Evolutionary conservation across 768 basidiomycete species (phyloP).

Genomic region (Phallus indusiatus): DNA sequence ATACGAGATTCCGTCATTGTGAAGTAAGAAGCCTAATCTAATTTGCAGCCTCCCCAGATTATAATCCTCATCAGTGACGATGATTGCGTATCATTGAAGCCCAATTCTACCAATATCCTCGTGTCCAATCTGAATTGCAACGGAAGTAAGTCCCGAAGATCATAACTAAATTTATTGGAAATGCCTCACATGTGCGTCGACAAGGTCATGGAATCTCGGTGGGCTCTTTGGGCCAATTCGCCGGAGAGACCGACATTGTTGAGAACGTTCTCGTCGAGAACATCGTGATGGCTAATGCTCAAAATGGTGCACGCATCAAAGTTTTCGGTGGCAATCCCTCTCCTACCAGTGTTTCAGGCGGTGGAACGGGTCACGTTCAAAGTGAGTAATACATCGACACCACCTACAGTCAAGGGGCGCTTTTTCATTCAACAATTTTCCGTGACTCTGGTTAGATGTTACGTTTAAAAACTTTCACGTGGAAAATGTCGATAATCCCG

Average conservation of each 20-base stretch:
- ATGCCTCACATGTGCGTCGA: too few relatives aligned
- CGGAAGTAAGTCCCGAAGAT: slow-evolving; percentile 20
- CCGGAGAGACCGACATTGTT: slow-evolving; percentile 43
- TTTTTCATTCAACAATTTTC: neutral
- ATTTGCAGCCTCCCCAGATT: neutral
- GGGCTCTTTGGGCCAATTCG: slow-evolving; percentile 48
- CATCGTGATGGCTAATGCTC: slow-evolving; percentile 49
- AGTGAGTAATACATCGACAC: slow-evolving; percentile 15
- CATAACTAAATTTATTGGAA: too few relatives aligned
- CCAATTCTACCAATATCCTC: slow-evolving; percentile 46
- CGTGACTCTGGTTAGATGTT: too few relatives aligned
- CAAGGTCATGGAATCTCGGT: slow-evolving; percentile 44
- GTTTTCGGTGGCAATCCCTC: slow-evolving; percentile 54
- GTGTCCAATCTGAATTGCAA: slow-evolving; percentile 51
- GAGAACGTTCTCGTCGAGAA: slow-evolving; percentile 51
- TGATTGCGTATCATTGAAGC: slow-evolving; percentile 48
- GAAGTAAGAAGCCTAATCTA: slow-evolving; percentile 3
- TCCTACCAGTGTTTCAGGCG: slow-evolving; percentile 43
- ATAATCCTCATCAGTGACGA: slow-evolving; percentile 25
- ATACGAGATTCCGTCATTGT: slow-evolving; percentile 7
- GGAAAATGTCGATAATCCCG: slow-evolving; percentile 46
- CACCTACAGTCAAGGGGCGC: neutral
- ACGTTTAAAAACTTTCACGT: slow-evolving; percentile 44
- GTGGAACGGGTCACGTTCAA: slow-evolving; percentile 33
- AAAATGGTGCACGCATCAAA: slow-evolving; percentile 63